Base-by-base conservation (phyloP, 2,329 filamentous ascomycete species). In the Sporothrix curviconia region DNA sequence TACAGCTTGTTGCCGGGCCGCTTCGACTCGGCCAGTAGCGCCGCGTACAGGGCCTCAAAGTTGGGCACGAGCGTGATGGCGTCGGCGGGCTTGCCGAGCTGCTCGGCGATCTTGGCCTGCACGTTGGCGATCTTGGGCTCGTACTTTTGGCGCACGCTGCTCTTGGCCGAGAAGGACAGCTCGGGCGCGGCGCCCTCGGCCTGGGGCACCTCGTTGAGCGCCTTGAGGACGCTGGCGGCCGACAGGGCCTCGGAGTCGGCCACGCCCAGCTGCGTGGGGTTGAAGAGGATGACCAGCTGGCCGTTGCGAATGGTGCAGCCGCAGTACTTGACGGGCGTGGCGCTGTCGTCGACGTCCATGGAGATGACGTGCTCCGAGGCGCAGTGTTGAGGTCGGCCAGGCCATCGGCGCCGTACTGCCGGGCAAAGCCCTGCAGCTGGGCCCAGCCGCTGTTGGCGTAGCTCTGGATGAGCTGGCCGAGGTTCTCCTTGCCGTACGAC, bases 241-340 rank as follows among this genome's bases (percentile, higher is more conserved):
- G 71, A 63, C n/a, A 74, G 61, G 55, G 73, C 72, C 40, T 75
- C 61, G 63, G 66, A 62, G 59, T 74, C 70, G 68, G 82, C 82
- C 62, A 64, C 67, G 47, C 75, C 79, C 0, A 82, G 71, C 50
- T 67, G 62, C 7, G 65, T 63, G 28, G 71, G 68, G 15, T 67
- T 62, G 66, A 81, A 82, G 40, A 80, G 63, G n/a, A 82, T 70
- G 55, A 72, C 68, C 7, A 82, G 74, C 60, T 72, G 69, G 44
- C 77, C 77, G 4, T 76, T 72, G 1, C 67, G 64, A 42, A 82
- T 9, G 12, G 19, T 71, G 58, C 59, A 66, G 49, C 78, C 76
- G 63, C 72, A 73, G 66, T 78, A 80, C 12, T 63, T 66, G 61
- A 75, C 70, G 47, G 44, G 44, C 28, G 64, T 66, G 47, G 42